Evolutionary conservation across 371 early-diverging fungal species (phyloP), one percentile per base, ranked within the genome.

Genomic region (Nematocida minor): DNA sequence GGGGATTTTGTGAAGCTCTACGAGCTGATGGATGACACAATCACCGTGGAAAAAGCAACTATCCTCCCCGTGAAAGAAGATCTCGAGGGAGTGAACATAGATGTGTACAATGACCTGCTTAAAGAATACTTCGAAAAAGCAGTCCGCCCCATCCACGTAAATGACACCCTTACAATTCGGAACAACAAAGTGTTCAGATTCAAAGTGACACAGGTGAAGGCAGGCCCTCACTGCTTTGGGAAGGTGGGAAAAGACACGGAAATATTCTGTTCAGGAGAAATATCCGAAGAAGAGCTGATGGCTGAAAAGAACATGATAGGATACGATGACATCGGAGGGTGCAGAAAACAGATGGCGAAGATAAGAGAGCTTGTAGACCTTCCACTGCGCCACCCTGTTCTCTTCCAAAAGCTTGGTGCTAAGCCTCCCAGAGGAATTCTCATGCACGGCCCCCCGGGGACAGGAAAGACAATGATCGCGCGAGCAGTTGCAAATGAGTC

Each of bases 241-340:
- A 57, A 82, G 48, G 55, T 93, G 51, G 91, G 92, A 20, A 91
- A 90, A 86, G 95, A 95, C 77, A 97, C 99, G 11, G 90, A 91
- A n/a, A 94, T 97, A 83, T 92, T 93, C 87, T 92, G 91, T 82
- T 95, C 95, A 83, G 96, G 94, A 66, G 94, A 93, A 46, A 93
- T 97, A 11, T 90, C 94, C 85, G 93, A 93, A 87, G 92, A 96
- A 69, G 97, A 96, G 84, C 94, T 96, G 80, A 95, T 96, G 84
- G 95, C 95, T 79, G 93, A 91, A 79, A 88, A 93, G 55, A 91
- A 90, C 81, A 91, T 90, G 80, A 91, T 98, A 63, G 97, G 97
- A 60, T 98, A 97, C 85, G 99, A 98, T 83, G 95, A 96, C 85
- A 91, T 97, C 87, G 98, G 98, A 84, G 98, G 97, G 69, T 91